Percentiles rank a stretch among this genome's conserved stretches.
Conservation (phyloP, 2,329 filamentous ascomycete species). For the Ophiostoma sp. region DNA sequence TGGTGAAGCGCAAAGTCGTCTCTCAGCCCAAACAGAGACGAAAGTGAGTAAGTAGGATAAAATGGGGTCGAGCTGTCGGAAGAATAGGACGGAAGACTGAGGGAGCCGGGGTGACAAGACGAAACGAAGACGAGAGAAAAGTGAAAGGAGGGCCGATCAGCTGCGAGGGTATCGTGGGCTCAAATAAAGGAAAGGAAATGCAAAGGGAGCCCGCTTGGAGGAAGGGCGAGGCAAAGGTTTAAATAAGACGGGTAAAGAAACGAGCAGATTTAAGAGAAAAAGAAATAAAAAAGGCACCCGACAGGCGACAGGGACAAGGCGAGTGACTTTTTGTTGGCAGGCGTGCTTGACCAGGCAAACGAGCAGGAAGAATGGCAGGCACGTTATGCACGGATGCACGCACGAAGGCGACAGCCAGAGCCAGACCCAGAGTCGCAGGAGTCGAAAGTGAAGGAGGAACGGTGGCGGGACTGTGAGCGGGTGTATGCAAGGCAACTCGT, state of each 20-base stretch:
- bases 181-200: neutral
- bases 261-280: neutral
- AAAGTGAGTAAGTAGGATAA: neutral
- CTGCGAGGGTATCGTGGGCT: neutral
- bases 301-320: conserved; percentile 1
- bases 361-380: conserved; percentile 13
- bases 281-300: neutral
- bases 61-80: neutral
- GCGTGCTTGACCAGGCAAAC: conserved; percentile 19
- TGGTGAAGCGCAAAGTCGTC: neutral
- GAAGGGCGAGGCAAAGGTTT: neutral
- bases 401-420: neutral
- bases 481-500: neutral
- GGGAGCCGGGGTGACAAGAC: neutral
- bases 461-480: neutral
- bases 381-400: conserved; percentile 8
- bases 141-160: neutral
- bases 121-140: neutral
- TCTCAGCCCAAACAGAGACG: neutral
- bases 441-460: neutral
- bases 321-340: conserved; percentile 20
- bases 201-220: neutral
- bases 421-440: neutral
- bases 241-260: neutral
- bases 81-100: neutral